Conservation (phyloP, 179 eudicot species). For the Patellifolia procumbens region DNA sequence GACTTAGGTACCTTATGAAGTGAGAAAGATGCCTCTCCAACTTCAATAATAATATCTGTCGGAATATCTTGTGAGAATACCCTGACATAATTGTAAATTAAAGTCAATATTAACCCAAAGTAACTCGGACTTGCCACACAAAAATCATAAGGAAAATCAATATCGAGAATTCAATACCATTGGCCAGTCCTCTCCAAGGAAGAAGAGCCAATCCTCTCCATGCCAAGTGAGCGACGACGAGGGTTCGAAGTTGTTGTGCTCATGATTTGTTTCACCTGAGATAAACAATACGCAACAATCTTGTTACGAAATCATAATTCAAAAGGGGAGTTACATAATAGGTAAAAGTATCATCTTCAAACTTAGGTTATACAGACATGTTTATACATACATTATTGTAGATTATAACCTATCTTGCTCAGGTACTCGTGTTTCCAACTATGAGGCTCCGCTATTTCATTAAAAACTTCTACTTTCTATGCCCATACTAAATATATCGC, state of each 20-base stretch:
- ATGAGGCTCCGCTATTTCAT: too few relatives aligned
- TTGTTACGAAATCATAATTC: too few relatives aligned
- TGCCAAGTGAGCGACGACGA: conserved; percentile 62
- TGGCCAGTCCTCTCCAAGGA: conserved; percentile 92
- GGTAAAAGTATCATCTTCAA: too few relatives aligned
- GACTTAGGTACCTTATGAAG: conserved; percentile 75
- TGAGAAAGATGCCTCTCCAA: conserved; percentile 59
- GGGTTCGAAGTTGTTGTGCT: conserved; percentile 28
- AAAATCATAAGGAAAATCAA: not conserved
- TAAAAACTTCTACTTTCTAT: too few relatives aligned
- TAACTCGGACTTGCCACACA: not conserved
- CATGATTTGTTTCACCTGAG: conserved; percentile 21
- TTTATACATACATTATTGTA: too few relatives aligned
- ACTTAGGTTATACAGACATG: too few relatives aligned
- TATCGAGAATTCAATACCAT: conserved; percentile 43
- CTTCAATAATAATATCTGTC: conserved; percentile 67
- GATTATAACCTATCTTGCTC: too few relatives aligned
- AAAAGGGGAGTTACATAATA: too few relatives aligned
- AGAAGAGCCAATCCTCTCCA: conserved; percentile 83
- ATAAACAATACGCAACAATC: not conserved
- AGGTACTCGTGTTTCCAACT: too few relatives aligned
- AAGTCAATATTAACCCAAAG: conserved; percentile 4
- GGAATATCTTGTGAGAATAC: conserved; percentile 89
- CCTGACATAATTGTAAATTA: conserved; percentile 42
- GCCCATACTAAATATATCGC: too few relatives aligned